Evolutionary conservation across 352 stramenopile genomes (phyloP), one percentile per base, ranked within the genome.

Genomic region (Globisporangium paroecandrum): DNA sequence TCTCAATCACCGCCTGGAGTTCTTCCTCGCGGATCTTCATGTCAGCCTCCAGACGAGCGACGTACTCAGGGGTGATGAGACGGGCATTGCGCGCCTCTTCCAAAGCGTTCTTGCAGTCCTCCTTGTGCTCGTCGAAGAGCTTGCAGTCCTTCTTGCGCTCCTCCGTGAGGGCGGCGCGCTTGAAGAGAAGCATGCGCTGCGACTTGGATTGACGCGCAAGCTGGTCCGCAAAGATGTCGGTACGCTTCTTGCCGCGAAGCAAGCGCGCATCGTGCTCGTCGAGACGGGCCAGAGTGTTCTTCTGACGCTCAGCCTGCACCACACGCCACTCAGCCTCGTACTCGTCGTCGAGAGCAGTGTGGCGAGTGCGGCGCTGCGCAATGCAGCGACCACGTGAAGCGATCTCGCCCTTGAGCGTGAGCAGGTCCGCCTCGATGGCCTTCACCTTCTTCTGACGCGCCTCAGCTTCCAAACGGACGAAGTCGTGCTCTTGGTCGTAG

Each of bases 401-500:
- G 69, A 95, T 93, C 77, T 94, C 85, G 38, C 78, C 86, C 81
- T 95, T 92, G 57, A 95, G 79, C 7, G 77, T 78, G 32, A 89
- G 64, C 46, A 95, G 66, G 66, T 94, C 88, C 3, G 81, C 73
- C 68, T 95, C 86, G 51, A 95, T 93, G 20, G 77, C 79, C 64
- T 90, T 89, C 15, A 92, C 82, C 81, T 95, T 95, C 73, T 91
- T 91, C 32, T 89, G 78, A n/a, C 88, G 84, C 22, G 83, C 83
- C 62, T 94, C 86, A 3, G 67, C 77, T 47, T 89, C 85, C 57
- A 89, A 71, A 58, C 83, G 82, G 34, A 95, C 88, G 36, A 83
- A 92, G 56, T 95, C 86, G 76, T 95, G 88, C 72, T 95, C 88
- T 68, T 93, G 83, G 59, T 89, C 87, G 79, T 94, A 95, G 4